phyloP scores from a whole-genome alignment of 176 grass and related monocot genomes.

The Cenchrus americanus region DNA sequence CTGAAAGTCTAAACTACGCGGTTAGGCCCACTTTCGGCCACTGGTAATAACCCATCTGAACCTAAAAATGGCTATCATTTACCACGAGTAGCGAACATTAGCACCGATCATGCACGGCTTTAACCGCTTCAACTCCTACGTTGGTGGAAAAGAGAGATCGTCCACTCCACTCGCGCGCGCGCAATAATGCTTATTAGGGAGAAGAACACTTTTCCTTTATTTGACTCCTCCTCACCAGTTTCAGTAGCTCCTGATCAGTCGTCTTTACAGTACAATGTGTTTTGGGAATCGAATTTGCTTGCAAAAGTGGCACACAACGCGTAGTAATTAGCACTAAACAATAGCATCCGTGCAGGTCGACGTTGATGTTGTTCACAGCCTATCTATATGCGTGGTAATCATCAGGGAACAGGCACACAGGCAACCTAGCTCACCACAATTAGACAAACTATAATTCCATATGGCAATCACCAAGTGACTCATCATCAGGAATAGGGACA shows the following conservation, averaged over 20 bases:
- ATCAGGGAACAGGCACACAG: neutral
- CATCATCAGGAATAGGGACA: neutral
- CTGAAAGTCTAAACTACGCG: conserved; percentile 41
- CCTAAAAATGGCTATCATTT: neutral
- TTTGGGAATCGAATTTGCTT: neutral
- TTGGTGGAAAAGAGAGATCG: conserved; percentile 37
- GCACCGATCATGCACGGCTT: neutral
- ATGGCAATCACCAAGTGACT: neutral
- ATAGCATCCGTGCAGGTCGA: conserved; percentile 20
- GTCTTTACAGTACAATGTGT: conserved; percentile 2
- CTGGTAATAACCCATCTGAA: conserved; percentile 22
- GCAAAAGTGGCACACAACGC: conserved; percentile 17
- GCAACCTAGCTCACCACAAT: neutral
- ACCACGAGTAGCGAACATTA: neutral
- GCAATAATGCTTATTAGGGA: neutral
- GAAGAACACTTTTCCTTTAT: conserved; percentile 3
- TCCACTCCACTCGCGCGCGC: conserved; percentile 55
- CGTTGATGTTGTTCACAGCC: neutral
- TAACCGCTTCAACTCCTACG: conserved; percentile 26
- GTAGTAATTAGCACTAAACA: neutral
- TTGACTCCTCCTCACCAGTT: neutral
- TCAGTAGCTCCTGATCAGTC: neutral
- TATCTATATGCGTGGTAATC: neutral
- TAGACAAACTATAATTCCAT: neutral
- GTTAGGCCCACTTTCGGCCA: conserved; percentile 33